phyloP scores from a whole-genome alignment of 192 early-diverging fungal genomes.

The Backusella macrospora region DNA sequence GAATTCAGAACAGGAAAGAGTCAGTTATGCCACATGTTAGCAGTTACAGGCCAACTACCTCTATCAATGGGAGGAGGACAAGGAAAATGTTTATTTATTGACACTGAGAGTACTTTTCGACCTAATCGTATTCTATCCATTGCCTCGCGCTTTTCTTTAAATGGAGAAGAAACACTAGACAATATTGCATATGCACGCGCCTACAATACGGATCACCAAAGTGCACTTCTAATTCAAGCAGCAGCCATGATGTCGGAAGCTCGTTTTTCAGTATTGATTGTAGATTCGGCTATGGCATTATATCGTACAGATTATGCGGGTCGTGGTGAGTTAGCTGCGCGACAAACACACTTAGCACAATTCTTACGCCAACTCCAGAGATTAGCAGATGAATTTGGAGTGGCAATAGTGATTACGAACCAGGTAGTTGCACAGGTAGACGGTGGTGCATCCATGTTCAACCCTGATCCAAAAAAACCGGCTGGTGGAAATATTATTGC shows the following conservation, averaged over 20 bases:
- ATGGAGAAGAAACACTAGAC: conserved; percentile 86
- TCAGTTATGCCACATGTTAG: conserved; percentile 94
- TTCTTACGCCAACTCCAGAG: conserved; percentile 86
- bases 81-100: conserved; percentile 95
- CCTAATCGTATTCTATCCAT: conserved; percentile 86
- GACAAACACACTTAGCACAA: conserved; percentile 94
- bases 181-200: conserved; percentile 95
- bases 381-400: conserved; percentile 96
- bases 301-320: conserved; percentile 97
- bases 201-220: conserved; percentile 96
- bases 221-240: conserved; percentile 79
- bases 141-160: conserved; percentile 79
- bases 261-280: conserved; percentile 85
- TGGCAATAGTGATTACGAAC: conserved; percentile 97
- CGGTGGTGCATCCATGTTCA: conserved; percentile 86
- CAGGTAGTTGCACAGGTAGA: conserved; percentile 97
- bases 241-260: conserved; percentile 90
- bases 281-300: conserved; percentile 91
- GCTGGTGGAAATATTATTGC: conserved; percentile 99
- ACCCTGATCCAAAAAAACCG: conserved; percentile 90
- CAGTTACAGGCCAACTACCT: conserved; percentile 95
- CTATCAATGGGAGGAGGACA: conserved; percentile 87
- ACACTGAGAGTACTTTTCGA: conserved; percentile 97
- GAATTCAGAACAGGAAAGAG: conserved; percentile 99
- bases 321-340: conserved; percentile 91